These are phyloP conservation scores for Castanea mollissima DNA, from an alignment of 306 rosid species.

Conservation along the genomic window DNA sequence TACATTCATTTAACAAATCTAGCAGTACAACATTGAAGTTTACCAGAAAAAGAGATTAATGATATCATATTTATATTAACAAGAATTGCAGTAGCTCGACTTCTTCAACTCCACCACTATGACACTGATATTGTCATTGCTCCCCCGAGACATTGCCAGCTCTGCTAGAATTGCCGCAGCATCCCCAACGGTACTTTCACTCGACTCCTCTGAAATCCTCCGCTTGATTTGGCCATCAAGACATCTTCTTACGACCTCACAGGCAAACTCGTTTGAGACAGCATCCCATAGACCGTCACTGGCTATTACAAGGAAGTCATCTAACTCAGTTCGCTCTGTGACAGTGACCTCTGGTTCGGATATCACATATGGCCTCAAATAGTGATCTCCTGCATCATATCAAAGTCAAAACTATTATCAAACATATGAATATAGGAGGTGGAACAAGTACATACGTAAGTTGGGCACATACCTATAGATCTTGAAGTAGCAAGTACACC, in stretches of 20 bases:
- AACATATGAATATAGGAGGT: no score
- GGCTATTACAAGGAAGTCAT: conserved; percentile 55
- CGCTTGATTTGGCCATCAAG: conserved; percentile 26
- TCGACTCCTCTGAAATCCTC: conserved; percentile 11
- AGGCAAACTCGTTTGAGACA: conserved; percentile 44
- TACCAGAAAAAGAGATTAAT: background rate
- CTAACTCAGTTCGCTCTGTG: conserved; percentile 31
- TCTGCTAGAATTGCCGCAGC: conserved; percentile 45
- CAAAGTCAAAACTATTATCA: background rate
- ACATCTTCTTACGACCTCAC: conserved; percentile 45
- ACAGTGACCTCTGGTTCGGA: conserved; percentile 53
- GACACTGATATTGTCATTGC: conserved; percentile 61
- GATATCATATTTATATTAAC: background rate
- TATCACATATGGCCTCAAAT: conserved; percentile 62
- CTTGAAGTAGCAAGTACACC: conserved; percentile 71
- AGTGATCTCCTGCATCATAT: conserved; percentile 45
- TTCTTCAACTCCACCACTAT: conserved; percentile 31
- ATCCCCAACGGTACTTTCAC: background rate
- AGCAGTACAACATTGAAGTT: background rate
- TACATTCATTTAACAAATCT: background rate
- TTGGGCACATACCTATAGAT: conserved; percentile 48
- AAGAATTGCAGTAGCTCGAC: background rate
- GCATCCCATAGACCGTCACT: conserved; percentile 78
- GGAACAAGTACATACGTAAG: background rate
- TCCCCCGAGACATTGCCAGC: conserved; percentile 66